Percentiles rank a stretch among this genome's conserved stretches.
These are phyloP conservation scores for Aspergillus sp. DNA, from an alignment of 2,329 filamentous ascomycete genomes.

Conservation along the genomic window DNA sequence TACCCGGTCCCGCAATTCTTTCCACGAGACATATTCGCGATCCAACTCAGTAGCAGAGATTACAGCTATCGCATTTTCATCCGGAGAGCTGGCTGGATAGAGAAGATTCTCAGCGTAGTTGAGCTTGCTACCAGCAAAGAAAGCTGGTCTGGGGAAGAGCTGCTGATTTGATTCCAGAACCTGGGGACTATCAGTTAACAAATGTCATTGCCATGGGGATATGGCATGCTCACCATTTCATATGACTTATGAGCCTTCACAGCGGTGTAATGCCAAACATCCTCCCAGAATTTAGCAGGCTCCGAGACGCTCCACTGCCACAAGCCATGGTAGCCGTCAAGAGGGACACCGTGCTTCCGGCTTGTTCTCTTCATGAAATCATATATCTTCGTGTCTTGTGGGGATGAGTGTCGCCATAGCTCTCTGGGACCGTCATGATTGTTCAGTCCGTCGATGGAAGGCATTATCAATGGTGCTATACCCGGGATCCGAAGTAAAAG, in stretches of 20 bases:
- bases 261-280: slow-evolving; percentile 76
- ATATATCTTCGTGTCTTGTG: slow-evolving; percentile 63
- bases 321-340: slow-evolving; percentile 65
- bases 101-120: slow-evolving; percentile 97
- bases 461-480: neutral
- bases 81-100: slow-evolving; percentile 57
- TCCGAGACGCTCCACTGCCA: slow-evolving; percentile 79
- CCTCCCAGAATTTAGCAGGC: slow-evolving; percentile 71
- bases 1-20: slow-evolving; percentile 69
- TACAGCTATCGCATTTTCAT: slow-evolving; percentile 60
- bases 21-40: slow-evolving; percentile 66
- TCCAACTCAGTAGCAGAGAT: slow-evolving; percentile 73
- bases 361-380: slow-evolving; percentile 65
- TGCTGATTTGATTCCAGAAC: slow-evolving; percentile 60
- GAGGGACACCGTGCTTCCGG: slow-evolving; percentile 55
- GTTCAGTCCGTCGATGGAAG: neutral
- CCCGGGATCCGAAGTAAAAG: neutral
- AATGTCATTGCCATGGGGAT: neutral
- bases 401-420: slow-evolving; percentile 66
- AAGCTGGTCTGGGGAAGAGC: slow-evolving; percentile 81
- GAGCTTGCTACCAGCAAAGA: slow-evolving; percentile 70
- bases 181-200: slow-evolving; percentile 35
- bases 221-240: slow-evolving; percentile 24
- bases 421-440: slow-evolving; percentile 29
- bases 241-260: slow-evolving; percentile 61